Conservation (phyloP, 75 land plant species). For the Larix kaempferi region DNA sequence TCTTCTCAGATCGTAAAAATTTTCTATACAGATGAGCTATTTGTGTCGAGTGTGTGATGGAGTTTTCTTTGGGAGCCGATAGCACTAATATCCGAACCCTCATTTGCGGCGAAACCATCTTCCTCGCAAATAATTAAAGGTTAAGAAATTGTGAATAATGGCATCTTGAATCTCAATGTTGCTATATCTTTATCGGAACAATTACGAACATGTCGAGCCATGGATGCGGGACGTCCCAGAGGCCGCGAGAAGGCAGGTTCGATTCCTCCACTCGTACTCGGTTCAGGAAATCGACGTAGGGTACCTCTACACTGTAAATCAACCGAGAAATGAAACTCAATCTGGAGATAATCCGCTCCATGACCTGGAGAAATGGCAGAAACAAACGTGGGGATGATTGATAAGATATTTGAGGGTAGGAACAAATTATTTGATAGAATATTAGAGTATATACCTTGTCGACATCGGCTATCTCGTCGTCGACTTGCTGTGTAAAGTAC, state of each 20-base stretch:
- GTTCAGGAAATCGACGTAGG: slow-evolving; percentile 53
- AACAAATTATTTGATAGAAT: not conserved
- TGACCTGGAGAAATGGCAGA: not conserved
- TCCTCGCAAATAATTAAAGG: no score
- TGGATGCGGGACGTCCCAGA: slow-evolving; percentile 82
- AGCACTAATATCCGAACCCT: no score
- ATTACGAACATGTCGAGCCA: slow-evolving; percentile 69
- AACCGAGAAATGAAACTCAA: slow-evolving; percentile 26
- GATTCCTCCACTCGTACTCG: slow-evolving; percentile 52
- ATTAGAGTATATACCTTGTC: slow-evolving; percentile 5
- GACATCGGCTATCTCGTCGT: slow-evolving; percentile 3
- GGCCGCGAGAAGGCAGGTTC: slow-evolving; percentile 33
- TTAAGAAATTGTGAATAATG: no score
- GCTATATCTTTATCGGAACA: no score
- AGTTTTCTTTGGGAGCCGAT: no score
- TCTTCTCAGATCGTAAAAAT: no score
- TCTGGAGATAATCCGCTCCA: slow-evolving; percentile 6
- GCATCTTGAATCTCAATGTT: no score
- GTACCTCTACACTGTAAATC: slow-evolving; percentile 34
- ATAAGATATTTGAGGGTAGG: not conserved
- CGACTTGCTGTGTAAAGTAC: slow-evolving; percentile 2
- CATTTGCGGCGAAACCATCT: no score
- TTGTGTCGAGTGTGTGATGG: no score
- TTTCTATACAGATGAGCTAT: no score
- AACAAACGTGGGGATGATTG: slow-evolving; percentile 1